Evolutionary conservation across 805 yeast species (phyloP), one percentile per base, ranked within the genome.

Genomic region (Candida vaughaniae): DNA sequence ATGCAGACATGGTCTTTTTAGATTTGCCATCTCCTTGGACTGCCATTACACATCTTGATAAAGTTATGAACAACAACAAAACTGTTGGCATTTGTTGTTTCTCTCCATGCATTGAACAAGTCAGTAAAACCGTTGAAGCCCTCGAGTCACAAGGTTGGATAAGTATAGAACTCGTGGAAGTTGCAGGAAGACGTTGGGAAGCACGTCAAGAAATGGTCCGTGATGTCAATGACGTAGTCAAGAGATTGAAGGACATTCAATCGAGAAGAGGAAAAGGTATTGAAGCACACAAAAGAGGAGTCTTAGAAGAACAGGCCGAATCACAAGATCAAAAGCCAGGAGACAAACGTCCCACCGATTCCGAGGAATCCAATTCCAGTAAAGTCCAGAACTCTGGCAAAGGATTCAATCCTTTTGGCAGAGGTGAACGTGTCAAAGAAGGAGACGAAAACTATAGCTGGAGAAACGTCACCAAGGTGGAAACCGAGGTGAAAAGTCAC

Each of bases 21-120:
- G 99, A 93, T 57, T 71, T 93, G 32, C 99, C 99, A 3, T 81
- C 96, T 4, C 99, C 99, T 6, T 91, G 98, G 97, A 80, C 79
- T 25, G 99, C 99, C 5, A 84, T 93, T 36, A 87, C 88, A 5
- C 82, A 84, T 59, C 62, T 91, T 31, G 63, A 69, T 9, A 48
- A 53, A 22, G 95, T 85, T 1, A 71, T 85, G 11, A 64, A 84
- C 6, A 58, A 64, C 6, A 63, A 63, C 14, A 66, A 71, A 38
- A 68, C 71, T 18, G 85, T 80, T 16, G 80, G 85, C 3, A 73
- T 93, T 36, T 93, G 99, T 62, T 93, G 99, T 61, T 93, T 93
- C 56, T 86, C 95, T 26, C 99, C 99, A 7, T 93, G 99, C 61
- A 85, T 93, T 32, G 99, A 93, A 62, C 99, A 93, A 64, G 99